phyloP scores from a whole-genome alignment of 139 green algal species.

The Eudorina sp. region DNA sequence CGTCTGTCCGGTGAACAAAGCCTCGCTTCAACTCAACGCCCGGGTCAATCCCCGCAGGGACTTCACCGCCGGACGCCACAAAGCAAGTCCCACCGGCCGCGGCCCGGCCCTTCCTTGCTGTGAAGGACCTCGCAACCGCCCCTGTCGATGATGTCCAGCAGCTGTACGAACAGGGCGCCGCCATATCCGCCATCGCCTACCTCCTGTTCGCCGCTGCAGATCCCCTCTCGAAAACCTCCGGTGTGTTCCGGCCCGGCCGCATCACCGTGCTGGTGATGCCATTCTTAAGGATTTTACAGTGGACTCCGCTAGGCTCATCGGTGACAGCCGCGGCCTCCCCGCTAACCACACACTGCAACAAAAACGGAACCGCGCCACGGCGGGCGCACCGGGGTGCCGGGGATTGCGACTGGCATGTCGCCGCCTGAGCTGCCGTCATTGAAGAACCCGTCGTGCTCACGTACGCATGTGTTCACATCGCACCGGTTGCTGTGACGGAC shows the following conservation, averaged over 20 bases:
- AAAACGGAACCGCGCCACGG: not conserved
- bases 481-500: no score
- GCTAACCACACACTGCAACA: not conserved
- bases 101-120: constrained; percentile 7
- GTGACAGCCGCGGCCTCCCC: no score
- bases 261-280: no score
- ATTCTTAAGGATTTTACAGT: not conserved
- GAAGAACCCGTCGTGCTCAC: no score
- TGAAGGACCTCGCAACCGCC: not conserved
- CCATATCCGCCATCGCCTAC: constrained; percentile 1
- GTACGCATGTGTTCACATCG: not conserved
- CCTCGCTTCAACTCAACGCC: not conserved
- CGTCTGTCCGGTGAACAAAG: not conserved
- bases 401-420: no score
- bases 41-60: not conserved
- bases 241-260: no score
- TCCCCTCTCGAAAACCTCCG: not conserved
- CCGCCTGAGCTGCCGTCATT: no score
- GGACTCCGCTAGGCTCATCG: not conserved
- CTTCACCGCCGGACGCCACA: not conserved
- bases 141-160: not conserved
- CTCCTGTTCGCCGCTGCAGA: constrained; percentile 37
- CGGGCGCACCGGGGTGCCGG: not conserved
- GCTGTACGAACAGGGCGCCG: constrained; percentile 20
- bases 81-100: not conserved